Base-by-base conservation (phyloP, 106 monocot species). In the Dendrobium catenatum region DNA sequence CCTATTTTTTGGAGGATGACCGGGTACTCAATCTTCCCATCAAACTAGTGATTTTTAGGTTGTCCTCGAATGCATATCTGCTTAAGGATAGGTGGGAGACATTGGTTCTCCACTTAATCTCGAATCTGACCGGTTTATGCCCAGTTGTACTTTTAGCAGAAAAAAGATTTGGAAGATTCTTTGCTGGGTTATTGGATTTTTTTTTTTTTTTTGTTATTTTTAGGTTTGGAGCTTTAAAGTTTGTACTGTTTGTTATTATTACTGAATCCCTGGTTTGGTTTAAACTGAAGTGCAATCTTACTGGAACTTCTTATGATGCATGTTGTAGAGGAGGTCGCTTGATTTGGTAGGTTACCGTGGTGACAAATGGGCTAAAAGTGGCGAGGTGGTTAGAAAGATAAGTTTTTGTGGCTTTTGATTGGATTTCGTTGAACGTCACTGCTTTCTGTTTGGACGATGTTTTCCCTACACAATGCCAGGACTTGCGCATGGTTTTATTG, bases 21-120 rank as follows among this genome's bases (percentile, higher is more conserved):
- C 74, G 74, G 74, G 74, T 74, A 74, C 43, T 74, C 18, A 74
- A 43, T 22, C 74, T 1, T 70, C 37, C 43, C 74, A 74, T 20
- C 22, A 74, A 5, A 44, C 41, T 74, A 74, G 43, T 74, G 41
- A n/a, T 51, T 43, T 74, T 20, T 70, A 70, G 10, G 33, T 6
- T 70, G 37, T 33, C 33, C 37, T 70, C 20, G 61, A 61, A n/a
- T 70, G 70, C 11, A 1, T 70, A 11, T 40, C 4, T 37, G 70
- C 29, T 70, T 3, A 16, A 70, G 15, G 0, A 70, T 70, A 37
- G 5, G 0, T 15, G 37, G 10, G 37, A 70, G 18, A 33, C 17
- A 17, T 70, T 16, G 70, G 33, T 16, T 20, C 13, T 70, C 24
- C 15, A 70, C 15, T 37, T 37, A 33, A 70, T 17, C 70, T 29